Conservation (phyloP, 139 green algal species). For the Closterium sp. region DNA sequence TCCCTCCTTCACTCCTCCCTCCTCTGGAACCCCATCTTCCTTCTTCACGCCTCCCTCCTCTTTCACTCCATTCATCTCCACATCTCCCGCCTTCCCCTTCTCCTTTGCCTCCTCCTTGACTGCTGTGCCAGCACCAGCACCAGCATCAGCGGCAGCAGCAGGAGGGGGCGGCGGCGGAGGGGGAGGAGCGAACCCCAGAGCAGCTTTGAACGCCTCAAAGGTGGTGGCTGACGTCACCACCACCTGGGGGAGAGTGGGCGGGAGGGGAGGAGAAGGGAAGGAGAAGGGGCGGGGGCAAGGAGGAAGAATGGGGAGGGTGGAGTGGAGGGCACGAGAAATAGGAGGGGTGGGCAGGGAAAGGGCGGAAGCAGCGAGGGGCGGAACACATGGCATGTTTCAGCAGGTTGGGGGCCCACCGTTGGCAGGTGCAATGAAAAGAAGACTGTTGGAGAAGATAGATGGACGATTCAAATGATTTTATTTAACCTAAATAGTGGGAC, state of each 20-base stretch:
- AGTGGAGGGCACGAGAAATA: too few relatives aligned
- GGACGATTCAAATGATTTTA: too few relatives aligned
- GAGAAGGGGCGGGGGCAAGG: not conserved
- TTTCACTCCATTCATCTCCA: not conserved
- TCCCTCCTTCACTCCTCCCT: not conserved
- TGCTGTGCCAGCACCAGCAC: not conserved
- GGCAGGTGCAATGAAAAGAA: too few relatives aligned
- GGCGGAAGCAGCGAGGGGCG: too few relatives aligned
- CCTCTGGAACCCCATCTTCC: not conserved
- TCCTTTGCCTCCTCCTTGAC: not conserved
- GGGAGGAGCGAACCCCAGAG: constrained; percentile 33
- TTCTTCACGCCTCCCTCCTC: not conserved
- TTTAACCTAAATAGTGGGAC: too few relatives aligned
- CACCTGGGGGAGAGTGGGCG: constrained; percentile 10
- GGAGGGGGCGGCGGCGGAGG: not conserved
- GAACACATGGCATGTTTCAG: too few relatives aligned
- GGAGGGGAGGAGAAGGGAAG: not conserved
- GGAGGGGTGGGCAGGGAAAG: too few relatives aligned
- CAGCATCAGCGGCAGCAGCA: not conserved
- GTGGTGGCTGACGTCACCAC: constrained; percentile 35
- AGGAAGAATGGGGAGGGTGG: too few relatives aligned
- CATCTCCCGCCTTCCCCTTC: not conserved
- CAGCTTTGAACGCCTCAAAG: constrained; percentile 57
- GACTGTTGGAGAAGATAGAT: too few relatives aligned
- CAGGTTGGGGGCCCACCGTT: too few relatives aligned